Base-by-base conservation (phyloP, 1,284 basidiomycete genomes). In the Cutaneotrichosporon spelunceum region DNA sequence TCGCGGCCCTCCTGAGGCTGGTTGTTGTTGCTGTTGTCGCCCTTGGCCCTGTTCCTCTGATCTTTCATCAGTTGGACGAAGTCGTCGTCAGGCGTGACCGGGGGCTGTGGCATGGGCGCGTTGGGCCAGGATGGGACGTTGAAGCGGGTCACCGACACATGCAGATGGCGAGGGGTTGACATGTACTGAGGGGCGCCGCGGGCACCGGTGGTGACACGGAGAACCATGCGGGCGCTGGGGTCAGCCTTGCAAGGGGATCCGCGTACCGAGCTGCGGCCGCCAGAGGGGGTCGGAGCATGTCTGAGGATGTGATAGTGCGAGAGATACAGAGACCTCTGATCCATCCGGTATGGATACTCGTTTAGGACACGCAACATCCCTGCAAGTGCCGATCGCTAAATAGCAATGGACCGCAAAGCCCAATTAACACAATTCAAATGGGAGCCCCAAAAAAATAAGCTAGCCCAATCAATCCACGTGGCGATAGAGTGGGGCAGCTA, bases 41-140 rank as follows among this genome's bases (percentile, higher is more conserved):
- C 50, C 19, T 53, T 49, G 27, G 9, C 48, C 26, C 50, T 54
- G 16, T 56, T 30, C 36, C 33, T 26, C 26, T 21, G 24, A 36
- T 30, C 56, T 34, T 52, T 36, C 42, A 42, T 47, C 49, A 39
- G 54, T 21, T 48, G 9, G 13, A 13, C 24, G 14, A 71, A 57
- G 36, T 69, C 59, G 48, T 70, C 66, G 16, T 70, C 70, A 2
- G 73, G 72, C 24, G 64, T 66, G 1, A 71, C 70, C 1, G 70
- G 70, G 3, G 66, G 62, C 60, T 74, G 68, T 11, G 74, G 74
- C 9, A 73, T 62, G 3, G 71, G 69, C 9, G 68, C 65, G 49
- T 66, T 58, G 7, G 74, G 74, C 72, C 72, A 76, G 53, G 66
- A 60, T 2, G 74, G 74, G 16, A 76, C 42, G 45, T 76, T 34